Evolutionary conservation across 2,329 filamentous ascomycete species (phyloP).

Genomic region (Tolypocladium nubicola): DNA sequence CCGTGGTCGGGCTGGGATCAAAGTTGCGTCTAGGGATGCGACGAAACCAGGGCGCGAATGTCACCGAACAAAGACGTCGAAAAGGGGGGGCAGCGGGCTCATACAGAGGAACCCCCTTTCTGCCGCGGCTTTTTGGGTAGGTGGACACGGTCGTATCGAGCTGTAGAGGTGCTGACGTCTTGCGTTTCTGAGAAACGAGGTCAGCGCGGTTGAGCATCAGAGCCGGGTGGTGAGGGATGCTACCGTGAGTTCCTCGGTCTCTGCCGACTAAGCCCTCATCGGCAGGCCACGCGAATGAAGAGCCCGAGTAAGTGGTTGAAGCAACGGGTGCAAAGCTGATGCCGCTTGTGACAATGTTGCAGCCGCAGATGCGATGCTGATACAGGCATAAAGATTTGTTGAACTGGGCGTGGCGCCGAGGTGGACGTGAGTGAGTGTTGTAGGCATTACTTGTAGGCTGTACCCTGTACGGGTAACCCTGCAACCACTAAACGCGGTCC

Average conservation of each 20-base stretch:
- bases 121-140: no score
- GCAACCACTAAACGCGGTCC: constrained; percentile 16
- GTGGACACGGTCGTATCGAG: not conserved
- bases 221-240: not conserved
- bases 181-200: not conserved
- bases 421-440: not conserved
- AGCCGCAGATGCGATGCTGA: not conserved
- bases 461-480: no score
- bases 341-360: not conserved
- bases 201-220: not conserved
- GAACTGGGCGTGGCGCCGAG: not conserved
- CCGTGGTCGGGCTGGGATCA: not conserved
- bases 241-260: not conserved
- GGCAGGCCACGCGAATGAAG: not conserved
- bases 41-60: not conserved
- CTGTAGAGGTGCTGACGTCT: not conserved
- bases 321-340: not conserved
- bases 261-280: not conserved
- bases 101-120: not conserved
- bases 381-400: not conserved
- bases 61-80: not conserved
- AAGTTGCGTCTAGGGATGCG: not conserved
- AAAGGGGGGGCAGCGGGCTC: not conserved
- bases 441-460: constrained; percentile 7
- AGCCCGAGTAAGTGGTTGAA: not conserved